Base-by-base conservation (phyloP, 768 basidiomycete genomes). In the Tulasnella sp. region DNA sequence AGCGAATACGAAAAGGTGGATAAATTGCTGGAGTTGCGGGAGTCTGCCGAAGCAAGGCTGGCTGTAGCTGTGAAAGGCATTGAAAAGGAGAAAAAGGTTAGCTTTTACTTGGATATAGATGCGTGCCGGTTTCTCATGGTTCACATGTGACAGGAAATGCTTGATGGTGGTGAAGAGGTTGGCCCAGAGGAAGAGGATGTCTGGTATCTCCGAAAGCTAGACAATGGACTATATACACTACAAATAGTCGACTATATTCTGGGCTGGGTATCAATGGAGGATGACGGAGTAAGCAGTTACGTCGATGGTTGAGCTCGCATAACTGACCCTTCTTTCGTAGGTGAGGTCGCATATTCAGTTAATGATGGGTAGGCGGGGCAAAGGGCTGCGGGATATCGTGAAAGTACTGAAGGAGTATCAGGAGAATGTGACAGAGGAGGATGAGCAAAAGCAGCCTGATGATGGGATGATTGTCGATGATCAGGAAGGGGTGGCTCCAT, bases 181-280 rank as follows among this genome's bases (percentile, higher is more conserved):
- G 70, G 67, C 1, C 61, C 71, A 13, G 83, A 82, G 28, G 74
- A 82, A 53, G 79, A 84, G 58, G 81, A 87, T 27, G 57, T 73
- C 15, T 84, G 80, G 72, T 96, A 98, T 68, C 68, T 95, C n/a
- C 78, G 81, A 28, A 75, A 83, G 48, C 66, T 98, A 31, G 90
- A 95, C 52, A 79, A 80, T 2, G 95, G 95, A 0, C 66, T 95
- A 37, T 90, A 85, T 61, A 83, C 82, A 1, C 65, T 98, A 6
- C 93, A 98, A 60, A 89, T 81, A 15, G 76, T 89, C 34, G 93
- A 98, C 64, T 96, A 92, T 59, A 84, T 96, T 54, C 66, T 96
- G 33, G 90, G 85, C 4, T 99, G 95, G 95, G 66, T 96, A 24
- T 75, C 79, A 49, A 92, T 96, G 91, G 95, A 99, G 66, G 93